Evolutionary conservation across 2,329 filamentous ascomycete genomes (phyloP).

Genomic region (Endocalyx cinctus): DNA sequence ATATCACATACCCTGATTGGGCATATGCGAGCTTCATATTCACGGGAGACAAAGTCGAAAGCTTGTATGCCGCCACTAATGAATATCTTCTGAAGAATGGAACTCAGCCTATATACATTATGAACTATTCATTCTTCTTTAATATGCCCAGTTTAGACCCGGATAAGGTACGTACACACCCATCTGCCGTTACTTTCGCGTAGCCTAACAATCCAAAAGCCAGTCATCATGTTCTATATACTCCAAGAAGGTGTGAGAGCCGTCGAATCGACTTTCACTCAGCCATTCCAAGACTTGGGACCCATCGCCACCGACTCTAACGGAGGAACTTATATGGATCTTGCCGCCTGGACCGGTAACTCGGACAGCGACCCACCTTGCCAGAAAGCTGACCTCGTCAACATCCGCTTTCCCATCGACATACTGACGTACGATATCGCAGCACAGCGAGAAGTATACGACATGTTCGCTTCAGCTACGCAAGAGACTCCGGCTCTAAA

Average conservation of each 20-base stretch:
- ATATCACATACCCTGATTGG: conserved; percentile 36
- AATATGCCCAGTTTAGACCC: conserved; percentile 10
- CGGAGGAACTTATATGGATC: conserved; percentile 39
- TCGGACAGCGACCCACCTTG: conserved; percentile 6
- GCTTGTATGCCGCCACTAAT: conserved; percentile 42
- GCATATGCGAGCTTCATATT: conserved; percentile 40
- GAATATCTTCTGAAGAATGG: conserved; percentile 37
- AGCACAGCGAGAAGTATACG: conserved; percentile 32
- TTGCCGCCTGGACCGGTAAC: conserved; percentile 34
- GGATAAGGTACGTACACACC: conserved; percentile 7
- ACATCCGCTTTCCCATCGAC: conserved; percentile 17
- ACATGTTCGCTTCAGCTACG: conserved; percentile 30
- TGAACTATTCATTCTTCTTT: conserved; percentile 11
- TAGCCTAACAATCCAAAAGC: conserved; percentile 19
- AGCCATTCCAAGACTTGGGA: conserved; percentile 36
- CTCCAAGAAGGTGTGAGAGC: conserved; percentile 37
- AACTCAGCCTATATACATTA: conserved; percentile 8
- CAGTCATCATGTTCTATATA: conserved; percentile 36
- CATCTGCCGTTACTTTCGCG: not conserved
- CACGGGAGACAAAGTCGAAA: conserved; percentile 44
- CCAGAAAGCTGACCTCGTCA: conserved; percentile 12
- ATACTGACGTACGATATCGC: conserved; percentile 25
- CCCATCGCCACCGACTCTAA: conserved; percentile 27
- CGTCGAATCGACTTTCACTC: conserved; percentile 36
- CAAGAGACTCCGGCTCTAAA: conserved; percentile 26